Evolutionary conservation across 2,329 filamentous ascomycete genomes (phyloP).

Genomic region (Didymosphaeria variabile): DNA sequence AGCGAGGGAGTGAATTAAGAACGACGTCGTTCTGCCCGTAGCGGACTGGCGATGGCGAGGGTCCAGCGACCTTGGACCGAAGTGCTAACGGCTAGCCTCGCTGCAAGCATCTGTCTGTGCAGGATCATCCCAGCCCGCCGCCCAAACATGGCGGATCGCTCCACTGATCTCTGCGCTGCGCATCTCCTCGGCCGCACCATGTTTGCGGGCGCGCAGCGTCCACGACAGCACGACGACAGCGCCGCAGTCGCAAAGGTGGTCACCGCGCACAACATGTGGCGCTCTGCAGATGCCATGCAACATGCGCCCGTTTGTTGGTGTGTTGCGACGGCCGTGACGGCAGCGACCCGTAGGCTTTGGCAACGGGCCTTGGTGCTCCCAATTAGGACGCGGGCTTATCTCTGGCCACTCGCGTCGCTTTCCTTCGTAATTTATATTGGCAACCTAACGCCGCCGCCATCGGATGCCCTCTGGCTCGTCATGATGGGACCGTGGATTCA

Average conservation of each 20-base stretch:
- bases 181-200: background rate
- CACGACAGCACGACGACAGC: background rate
- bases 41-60: slow-evolving; percentile 22
- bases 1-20: slow-evolving; percentile 18
- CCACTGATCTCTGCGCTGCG: background rate
- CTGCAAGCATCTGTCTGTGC: slow-evolving; percentile 7
- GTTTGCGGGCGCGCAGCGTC: background rate
- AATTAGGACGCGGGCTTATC: slow-evolving; percentile 31
- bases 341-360: slow-evolving; percentile 13
- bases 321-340: slow-evolving; percentile 12
- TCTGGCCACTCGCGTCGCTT: slow-evolving; percentile 34
- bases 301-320: background rate
- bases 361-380: slow-evolving; percentile 13
- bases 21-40: slow-evolving; percentile 21
- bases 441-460: slow-evolving; percentile 16
- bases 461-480: slow-evolving; percentile 3
- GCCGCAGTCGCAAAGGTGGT: background rate
- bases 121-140: slow-evolving; percentile 14
- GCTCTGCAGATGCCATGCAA: slow-evolving; percentile 6
- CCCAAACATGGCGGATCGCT: slow-evolving; percentile 5
- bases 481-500: background rate
- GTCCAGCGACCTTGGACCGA: slow-evolving; percentile 14
- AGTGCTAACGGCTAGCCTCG: slow-evolving; percentile 21
- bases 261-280: slow-evolving; percentile 5
- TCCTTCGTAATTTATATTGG: slow-evolving; percentile 25